These are phyloP conservation scores for Dactylellina cionopaga DNA, from an alignment of 2,329 filamentous ascomycete species.

Conservation along the genomic window DNA sequence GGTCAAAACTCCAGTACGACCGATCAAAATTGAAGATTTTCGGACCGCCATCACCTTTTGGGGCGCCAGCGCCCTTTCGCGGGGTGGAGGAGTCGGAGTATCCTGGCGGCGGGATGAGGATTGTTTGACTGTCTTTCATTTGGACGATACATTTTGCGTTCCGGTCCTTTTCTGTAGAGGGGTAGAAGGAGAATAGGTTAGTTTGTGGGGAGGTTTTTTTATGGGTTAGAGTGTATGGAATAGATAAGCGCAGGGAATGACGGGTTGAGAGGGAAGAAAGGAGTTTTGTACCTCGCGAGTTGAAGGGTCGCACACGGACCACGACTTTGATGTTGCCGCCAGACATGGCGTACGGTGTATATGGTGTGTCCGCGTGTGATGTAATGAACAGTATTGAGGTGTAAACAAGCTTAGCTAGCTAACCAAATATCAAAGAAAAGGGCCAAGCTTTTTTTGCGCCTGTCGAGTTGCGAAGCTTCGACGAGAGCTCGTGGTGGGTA, in stretches of 20 bases:
- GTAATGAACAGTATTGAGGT: slow-evolving; percentile 1
- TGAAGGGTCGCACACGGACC: slow-evolving; percentile 94
- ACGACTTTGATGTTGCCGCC: slow-evolving; percentile 98
- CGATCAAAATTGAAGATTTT: slow-evolving; percentile 96
- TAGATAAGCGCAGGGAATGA: neutral
- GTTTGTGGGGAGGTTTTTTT: neutral
- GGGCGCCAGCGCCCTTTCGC: slow-evolving; percentile 69
- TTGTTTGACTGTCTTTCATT: slow-evolving; percentile 92
- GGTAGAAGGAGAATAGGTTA: neutral
- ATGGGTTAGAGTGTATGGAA: slow-evolving; percentile 2
- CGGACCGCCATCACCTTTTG: slow-evolving; percentile 73
- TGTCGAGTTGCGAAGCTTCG: slow-evolving; percentile 10
- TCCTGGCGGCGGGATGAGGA: slow-evolving; percentile 78
- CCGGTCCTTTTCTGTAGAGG: slow-evolving; percentile 79
- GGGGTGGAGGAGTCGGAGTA: slow-evolving; percentile 55
- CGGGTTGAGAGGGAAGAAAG: slow-evolving; percentile 9
- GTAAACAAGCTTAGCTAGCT: neutral
- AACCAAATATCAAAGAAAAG: too few relatives aligned
- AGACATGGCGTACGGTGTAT: slow-evolving; percentile 31
- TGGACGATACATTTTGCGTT: slow-evolving; percentile 95
- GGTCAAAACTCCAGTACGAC: slow-evolving; percentile 98
- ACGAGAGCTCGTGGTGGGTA: neutral
- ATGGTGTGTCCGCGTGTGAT: slow-evolving; percentile 1
- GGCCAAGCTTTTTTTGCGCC: slow-evolving; percentile 20
- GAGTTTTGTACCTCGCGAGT: slow-evolving; percentile 81